These are phyloP conservation scores for Vitis vinifera DNA, from an alignment of 164 flowering plant genomes.

Conservation along the genomic window ASM3070453v1 NC_081806.1:5690501-5691000, in stretches of 20 bases:
- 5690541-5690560: slow-evolving; percentile 29
- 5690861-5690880: slow-evolving; percentile 2
- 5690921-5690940: slow-evolving; percentile 13
- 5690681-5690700: slow-evolving; percentile 30
- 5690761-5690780: background rate
- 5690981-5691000: slow-evolving; percentile 50
- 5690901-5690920: slow-evolving; percentile 7
- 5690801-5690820: slow-evolving; percentile 4
- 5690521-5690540: slow-evolving; percentile 18
- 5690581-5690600: slow-evolving; percentile 1
- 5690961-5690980: slow-evolving; percentile 49
- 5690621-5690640: background rate
- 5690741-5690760: background rate
- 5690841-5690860: background rate
- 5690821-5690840: background rate
- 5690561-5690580: slow-evolving; percentile 29
- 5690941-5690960: slow-evolving; percentile 19
- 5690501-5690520: slow-evolving; percentile 43
- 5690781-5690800: background rate
- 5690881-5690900: background rate
- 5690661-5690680: slow-evolving; percentile 65
- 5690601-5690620: slow-evolving; percentile 12
- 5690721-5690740: slow-evolving; percentile 12
- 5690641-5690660: slow-evolving; percentile 4
- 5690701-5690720: slow-evolving; percentile 21